These are phyloP conservation scores for Capillidium heterosporum DNA, from an alignment of 371 early-diverging fungal species.

Conservation along the genomic window DNA sequence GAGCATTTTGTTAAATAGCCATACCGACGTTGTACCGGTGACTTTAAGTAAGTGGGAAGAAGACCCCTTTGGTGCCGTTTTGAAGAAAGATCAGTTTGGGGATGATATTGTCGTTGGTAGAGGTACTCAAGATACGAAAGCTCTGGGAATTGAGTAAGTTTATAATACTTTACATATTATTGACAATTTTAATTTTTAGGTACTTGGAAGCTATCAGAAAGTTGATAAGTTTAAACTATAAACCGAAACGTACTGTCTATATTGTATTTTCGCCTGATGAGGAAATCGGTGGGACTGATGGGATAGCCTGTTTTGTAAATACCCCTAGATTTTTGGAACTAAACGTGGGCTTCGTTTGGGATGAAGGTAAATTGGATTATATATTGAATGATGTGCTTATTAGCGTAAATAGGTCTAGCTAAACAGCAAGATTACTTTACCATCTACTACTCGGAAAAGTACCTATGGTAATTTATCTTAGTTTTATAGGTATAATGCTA, in stretches of 20 bases:
- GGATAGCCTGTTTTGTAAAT: constrained; percentile 41
- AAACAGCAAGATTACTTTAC: constrained; percentile 21
- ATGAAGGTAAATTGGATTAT: constrained; percentile 33
- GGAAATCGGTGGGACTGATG: constrained; percentile 59
- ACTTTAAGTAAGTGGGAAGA: constrained; percentile 40
- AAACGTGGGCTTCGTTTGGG: constrained; percentile 54
- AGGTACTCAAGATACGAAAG: constrained; percentile 75
- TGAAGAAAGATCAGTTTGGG: constrained; percentile 19
- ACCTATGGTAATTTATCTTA: constrained; percentile 30
- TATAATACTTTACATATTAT: too few species aligned
- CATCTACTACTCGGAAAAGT: constrained; percentile 61
- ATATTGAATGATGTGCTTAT: too few species aligned
- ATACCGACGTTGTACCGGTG: constrained; percentile 72
- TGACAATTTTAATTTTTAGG: constrained; percentile 7
- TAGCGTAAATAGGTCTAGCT: constrained; percentile 15
- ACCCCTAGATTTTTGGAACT: constrained; percentile 35
- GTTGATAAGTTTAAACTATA: constrained; percentile 20
- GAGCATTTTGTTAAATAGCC: constrained; percentile 50
- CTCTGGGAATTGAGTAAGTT: constrained; percentile 31
- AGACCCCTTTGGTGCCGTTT: constrained; percentile 51
- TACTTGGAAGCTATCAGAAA: constrained; percentile 50
- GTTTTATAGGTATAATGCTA: background rate
- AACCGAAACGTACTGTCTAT: constrained; percentile 38
- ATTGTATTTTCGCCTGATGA: constrained; percentile 52
- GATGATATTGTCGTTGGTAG: constrained; percentile 53